A percentile compares a stretch with the other conserved stretches of the same genome.
phyloP scores from a whole-genome alignment of 495 filamentous ascomycete genomes.

The Daldinia grandis region DNA sequence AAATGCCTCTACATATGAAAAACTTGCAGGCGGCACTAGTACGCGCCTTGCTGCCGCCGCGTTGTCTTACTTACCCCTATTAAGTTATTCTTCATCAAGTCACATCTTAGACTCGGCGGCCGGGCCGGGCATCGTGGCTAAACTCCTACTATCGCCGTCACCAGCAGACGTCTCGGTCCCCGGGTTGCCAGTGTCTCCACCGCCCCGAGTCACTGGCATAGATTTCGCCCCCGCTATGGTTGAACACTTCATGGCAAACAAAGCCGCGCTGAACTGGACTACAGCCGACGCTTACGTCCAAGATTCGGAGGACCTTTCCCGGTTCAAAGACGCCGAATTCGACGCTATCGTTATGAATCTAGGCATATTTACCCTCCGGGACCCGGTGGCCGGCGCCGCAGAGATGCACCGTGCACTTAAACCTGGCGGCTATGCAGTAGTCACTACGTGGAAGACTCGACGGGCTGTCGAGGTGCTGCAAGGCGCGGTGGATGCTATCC shows the following conservation, averaged over 20 bases:
- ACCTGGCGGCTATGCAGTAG: slow-evolving; percentile 41
- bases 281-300: slow-evolving; percentile 30
- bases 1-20: slow-evolving; percentile 28
- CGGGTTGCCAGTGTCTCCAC: slow-evolving; percentile 29
- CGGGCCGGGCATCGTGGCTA: slow-evolving; percentile 37
- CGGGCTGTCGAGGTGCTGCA: slow-evolving; percentile 21
- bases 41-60: slow-evolving; percentile 30
- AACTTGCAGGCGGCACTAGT: slow-evolving; percentile 22
- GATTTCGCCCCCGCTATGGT: slow-evolving; percentile 36
- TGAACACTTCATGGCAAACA: slow-evolving; percentile 31
- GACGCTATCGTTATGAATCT: slow-evolving; percentile 43
- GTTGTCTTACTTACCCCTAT: slow-evolving; percentile 33
- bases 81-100: slow-evolving; percentile 33
- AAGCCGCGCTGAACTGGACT: slow-evolving; percentile 21
- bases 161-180: slow-evolving; percentile 21
- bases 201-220: slow-evolving; percentile 33
- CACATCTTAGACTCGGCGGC: slow-evolving; percentile 38
- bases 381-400: slow-evolving; percentile 32
- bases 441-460: slow-evolving; percentile 47
- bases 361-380: slow-evolving; percentile 38
- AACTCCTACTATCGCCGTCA: slow-evolving; percentile 34
- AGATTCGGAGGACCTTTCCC: slow-evolving; percentile 36
- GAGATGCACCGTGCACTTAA: slow-evolving; percentile 49
- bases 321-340: slow-evolving; percentile 38
- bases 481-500: slow-evolving; percentile 16